Evolutionary conservation across 805 yeast species (phyloP).

Genomic region (Ogataea ganodermae): DNA sequence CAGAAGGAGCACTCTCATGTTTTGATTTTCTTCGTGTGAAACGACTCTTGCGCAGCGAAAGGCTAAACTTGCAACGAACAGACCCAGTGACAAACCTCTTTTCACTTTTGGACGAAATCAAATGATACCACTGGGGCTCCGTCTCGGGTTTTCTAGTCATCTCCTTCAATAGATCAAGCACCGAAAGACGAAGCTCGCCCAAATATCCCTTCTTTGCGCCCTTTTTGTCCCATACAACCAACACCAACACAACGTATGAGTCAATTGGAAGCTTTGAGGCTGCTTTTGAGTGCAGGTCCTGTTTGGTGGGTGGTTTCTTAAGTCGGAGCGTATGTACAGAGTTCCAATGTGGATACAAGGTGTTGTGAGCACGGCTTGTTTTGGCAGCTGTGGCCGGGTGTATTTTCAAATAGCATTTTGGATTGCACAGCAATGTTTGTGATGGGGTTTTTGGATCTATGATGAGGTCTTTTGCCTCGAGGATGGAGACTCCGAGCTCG

Average conservation of each 20-base stretch:
- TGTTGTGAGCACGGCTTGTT: constrained; percentile 18
- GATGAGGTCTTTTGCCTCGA: constrained; percentile 23
- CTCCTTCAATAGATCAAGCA: constrained; percentile 25
- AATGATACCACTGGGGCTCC: constrained; percentile 23
- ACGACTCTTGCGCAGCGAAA: constrained; percentile 11
- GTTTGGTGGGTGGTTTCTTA: constrained; percentile 18
- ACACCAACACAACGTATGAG: constrained; percentile 18
- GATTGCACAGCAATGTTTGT: constrained; percentile 18
- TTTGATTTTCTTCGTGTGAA: neutral
- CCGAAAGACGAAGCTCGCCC: constrained; percentile 32
- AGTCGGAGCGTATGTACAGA: constrained; percentile 17
- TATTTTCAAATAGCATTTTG: constrained; percentile 23
- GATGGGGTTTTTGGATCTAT: constrained; percentile 7
- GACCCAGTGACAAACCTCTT: constrained; percentile 33
- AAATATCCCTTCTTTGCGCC: constrained; percentile 26
- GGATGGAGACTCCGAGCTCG: constrained; percentile 18
- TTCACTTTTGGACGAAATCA: constrained; percentile 28
- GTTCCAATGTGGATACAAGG: constrained; percentile 25
- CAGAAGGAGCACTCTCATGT: neutral
- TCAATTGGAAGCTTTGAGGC: constrained; percentile 10
- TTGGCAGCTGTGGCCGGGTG: constrained; percentile 18
- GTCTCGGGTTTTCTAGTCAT: constrained; percentile 15
- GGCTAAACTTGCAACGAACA: constrained; percentile 25
- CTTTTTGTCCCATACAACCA: constrained; percentile 26
- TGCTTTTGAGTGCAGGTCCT: constrained; percentile 5